Base-by-base conservation (phyloP, 129 eudicot genomes). In the sunflower (Helianthus annuus) region DNA sequence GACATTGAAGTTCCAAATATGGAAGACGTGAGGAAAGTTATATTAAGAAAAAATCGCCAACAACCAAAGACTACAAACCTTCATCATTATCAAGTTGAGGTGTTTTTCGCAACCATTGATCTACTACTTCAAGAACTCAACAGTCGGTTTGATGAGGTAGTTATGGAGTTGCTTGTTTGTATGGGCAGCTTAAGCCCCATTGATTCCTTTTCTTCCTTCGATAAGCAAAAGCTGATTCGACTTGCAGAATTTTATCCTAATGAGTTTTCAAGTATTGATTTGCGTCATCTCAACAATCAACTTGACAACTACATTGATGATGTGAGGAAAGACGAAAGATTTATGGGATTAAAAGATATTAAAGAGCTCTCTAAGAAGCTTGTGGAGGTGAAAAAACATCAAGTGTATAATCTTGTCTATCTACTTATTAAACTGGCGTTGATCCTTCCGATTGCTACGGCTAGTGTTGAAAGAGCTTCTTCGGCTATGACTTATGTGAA, bases 11-110 rank as follows among this genome's bases (percentile, higher is more conserved):
- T 60, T 60, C 66, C 44, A 4, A 60, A 27, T 29, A 66, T 66
- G 70, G 38, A 66, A 44, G 38, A 17, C 32, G 3, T 29, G 9
- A 56, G 8, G 38, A 56, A 27, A 15, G 13, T 13, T 14, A 22
- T 19, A 7, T 85, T 86, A 85, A 83, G 82, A 57, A 54, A 6
- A 24, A 48, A 7, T 0, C 48, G n/a, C 4, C 42, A 34, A 11
- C 3, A 27, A 68, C n/a, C 1, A 19, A 12, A 49, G 9, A 15
- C 15, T 17, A 68, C 14, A 22, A 68, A 48, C n/a, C 39, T 48
- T 68, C 48, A 68, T 68, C 60, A 48, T 68, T 68, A 12, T 29
- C 60, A 17, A 68, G 61, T 68, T 27, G 60, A 68, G 16, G 24
- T 48, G 19, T 68, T 49, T 13, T 68, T 13, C 9, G 54, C 60